Evolutionary conservation across 768 basidiomycete species (phyloP).

Genomic region (Cystobasidium tubakii): DNA sequence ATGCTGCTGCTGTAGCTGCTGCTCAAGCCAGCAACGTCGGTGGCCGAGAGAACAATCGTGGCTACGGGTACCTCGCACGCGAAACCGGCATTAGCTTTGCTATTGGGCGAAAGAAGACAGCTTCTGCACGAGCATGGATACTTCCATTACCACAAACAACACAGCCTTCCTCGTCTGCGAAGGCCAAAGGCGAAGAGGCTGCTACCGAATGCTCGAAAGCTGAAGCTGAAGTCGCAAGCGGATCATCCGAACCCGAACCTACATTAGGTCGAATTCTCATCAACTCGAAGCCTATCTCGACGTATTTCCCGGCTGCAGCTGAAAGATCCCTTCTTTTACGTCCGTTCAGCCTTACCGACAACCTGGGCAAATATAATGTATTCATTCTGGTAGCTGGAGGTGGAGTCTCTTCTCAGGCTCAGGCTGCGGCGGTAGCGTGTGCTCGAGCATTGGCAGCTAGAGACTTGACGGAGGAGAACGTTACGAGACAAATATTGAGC

Average conservation of each 20-base stretch:
- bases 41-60: constrained; percentile 5
- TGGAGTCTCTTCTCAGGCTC: constrained; percentile 87
- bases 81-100: constrained; percentile 20
- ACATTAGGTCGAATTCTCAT: constrained; percentile 58
- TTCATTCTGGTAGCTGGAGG: constrained; percentile 72
- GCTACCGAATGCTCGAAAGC: not conserved
- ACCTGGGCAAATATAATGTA: constrained; percentile 69
- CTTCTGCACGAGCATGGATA: constrained; percentile 15
- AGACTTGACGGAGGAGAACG: constrained; percentile 61
- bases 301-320: constrained; percentile 67
- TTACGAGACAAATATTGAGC: constrained; percentile 56
- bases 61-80: constrained; percentile 18
- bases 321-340: constrained; percentile 77
- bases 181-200: not conserved
- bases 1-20: not conserved
- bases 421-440: constrained; percentile 58
- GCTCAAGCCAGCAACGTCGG: not conserved
- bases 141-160: not conserved
- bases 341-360: constrained; percentile 74
- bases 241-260: not conserved
- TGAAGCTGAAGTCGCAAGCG: not conserved
- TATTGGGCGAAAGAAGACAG: constrained; percentile 21
- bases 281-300: constrained; percentile 72
- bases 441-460: constrained; percentile 49
- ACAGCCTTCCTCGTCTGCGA: not conserved